Base-by-base conservation (phyloP, 1,284 basidiomycete species). In the Tilletia indica region DNA sequence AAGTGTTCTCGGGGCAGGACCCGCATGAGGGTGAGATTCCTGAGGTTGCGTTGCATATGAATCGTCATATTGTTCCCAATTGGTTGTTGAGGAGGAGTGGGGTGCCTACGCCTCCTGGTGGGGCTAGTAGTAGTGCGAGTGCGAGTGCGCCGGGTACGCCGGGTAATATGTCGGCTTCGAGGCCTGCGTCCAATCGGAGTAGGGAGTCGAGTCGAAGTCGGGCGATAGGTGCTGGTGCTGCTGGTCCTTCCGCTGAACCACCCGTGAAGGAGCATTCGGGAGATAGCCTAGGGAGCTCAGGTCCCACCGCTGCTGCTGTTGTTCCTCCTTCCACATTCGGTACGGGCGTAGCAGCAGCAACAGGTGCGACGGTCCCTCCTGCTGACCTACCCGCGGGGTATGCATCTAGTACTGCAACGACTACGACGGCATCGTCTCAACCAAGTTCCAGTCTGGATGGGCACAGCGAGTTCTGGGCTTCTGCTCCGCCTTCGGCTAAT, bases 21-120 rank as follows among this genome's bases (percentile, higher is more conserved):
- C 75, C 80, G 6, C 77, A 79, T 54, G 77, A 77, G 31, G 76
- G 80, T 11, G 85, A 86, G 73, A 84, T 86, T 12, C 85, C 86
- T 1, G 85, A 98, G 84, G 96, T 99, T 25, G 90, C 90, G 19
- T 88, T 99, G 56, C 93, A 96, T 80, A 90, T 90, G 76, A 99
- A 99, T 83, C 89, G 93, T 4, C 96, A 99, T 85, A 97, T 99
- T 72, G 90, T 99, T 61, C 97, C 96, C 0, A 90, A 95, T 76
- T 97, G 94, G 92, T 88, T 98, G 84, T 77, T 86, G 4, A 84
- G 83, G 74, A 78, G 84, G 45, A 80, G 79, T 73, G 78, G 76
- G 16, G 36, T 64, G 31, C 36, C 34, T 49, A 38, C 64, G n/a
- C 38, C 64, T 39, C 19, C 64, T n/a, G 66, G 21, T 34, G 21